Evolutionary conservation across 768 basidiomycete species (phyloP).

Genomic region (Amanita subjunquillea): DNA sequence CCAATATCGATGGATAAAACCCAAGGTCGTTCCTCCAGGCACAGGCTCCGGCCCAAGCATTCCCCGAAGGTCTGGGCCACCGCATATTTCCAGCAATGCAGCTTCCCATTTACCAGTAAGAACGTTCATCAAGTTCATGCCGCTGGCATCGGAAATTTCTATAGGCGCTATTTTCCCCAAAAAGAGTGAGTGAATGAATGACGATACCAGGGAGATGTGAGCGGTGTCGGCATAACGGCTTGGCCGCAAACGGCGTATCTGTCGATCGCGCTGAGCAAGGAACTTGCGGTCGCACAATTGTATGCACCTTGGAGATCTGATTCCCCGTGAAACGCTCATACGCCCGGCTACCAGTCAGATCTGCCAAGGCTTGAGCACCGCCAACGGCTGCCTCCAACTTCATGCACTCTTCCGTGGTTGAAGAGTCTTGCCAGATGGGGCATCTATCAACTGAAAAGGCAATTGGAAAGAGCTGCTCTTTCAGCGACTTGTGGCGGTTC

Average conservation of each 20-base stretch:
- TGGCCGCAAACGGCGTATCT: slow-evolving; percentile 50
- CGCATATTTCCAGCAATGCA: slow-evolving; percentile 52
- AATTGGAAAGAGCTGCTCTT: slow-evolving; percentile 45
- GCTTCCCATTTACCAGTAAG: slow-evolving; percentile 67
- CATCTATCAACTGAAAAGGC: slow-evolving; percentile 63
- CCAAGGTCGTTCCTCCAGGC: slow-evolving; percentile 58
- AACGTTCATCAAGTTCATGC: slow-evolving; percentile 84
- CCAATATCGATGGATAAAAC: slow-evolving; percentile 62
- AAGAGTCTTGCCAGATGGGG: slow-evolving; percentile 91
- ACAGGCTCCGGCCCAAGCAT: slow-evolving; percentile 76
- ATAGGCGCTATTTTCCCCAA: slow-evolving; percentile 69
- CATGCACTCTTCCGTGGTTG: slow-evolving; percentile 66
- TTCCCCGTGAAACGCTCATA: slow-evolving; percentile 85
- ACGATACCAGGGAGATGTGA: slow-evolving; percentile 72
- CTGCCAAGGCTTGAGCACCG: slow-evolving; percentile 60
- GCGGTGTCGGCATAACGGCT: slow-evolving; percentile 48
- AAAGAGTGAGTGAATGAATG: slow-evolving; percentile 78
- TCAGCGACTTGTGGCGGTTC: slow-evolving; percentile 37
- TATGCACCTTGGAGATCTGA: slow-evolving; percentile 63
- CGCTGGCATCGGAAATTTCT: slow-evolving; percentile 83
- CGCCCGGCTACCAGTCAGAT: slow-evolving; percentile 72
- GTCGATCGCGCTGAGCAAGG: slow-evolving; percentile 3
- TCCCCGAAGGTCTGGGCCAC: slow-evolving; percentile 49
- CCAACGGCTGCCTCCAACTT: slow-evolving; percentile 59
- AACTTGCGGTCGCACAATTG: background rate